Evolutionary conservation across 148 eudicot genomes (phyloP), one percentile per base, ranked within the genome.

Genomic region (Fallopia convolvulus): DNA sequence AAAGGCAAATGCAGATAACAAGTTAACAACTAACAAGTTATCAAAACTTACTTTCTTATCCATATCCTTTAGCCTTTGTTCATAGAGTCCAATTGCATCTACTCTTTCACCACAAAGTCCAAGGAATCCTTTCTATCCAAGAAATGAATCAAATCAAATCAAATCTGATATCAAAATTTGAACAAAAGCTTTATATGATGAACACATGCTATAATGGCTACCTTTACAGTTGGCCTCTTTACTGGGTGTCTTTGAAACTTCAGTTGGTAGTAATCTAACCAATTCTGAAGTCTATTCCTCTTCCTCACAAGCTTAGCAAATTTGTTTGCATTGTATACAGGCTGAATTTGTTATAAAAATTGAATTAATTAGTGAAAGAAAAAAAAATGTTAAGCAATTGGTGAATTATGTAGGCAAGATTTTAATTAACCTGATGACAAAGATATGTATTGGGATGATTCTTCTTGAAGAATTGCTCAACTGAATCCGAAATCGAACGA

Each of bases 221-320:
- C 99, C 94, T 82, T 95, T 63, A 70, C 80, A 30, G 87, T 87
- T 60, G 99, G 99, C 83, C 91, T 87, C 85, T 90, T 95, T 72
- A 84, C 89, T 20, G 93, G 94, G 79, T 89, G 87, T 76, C 94
- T 87, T 87, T 92, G 91, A 81, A 86, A 87, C 86, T 91, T 91
- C 74, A 91, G 90, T 80, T 84, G 93, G 86, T 91, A 74, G 82
- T 92, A 95, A 76, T 95, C 99, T 78, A 95, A 83, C 99, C 97
- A 93, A 80, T 91, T 91, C 73, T 90, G 94, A 78, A 91, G 81
- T 79, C 84, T 84, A 23, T 86, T 82, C 81, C 97, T 85, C 85
- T 85, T 84, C 75, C 84, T 81, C 77, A 87, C 89, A 77, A 95
- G 90, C 81, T 82, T 91, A 42, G 94, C 92, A 74, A 95, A 95